These are phyloP conservation scores for Paecilomyces sp. DNA, from an alignment of 2,329 filamentous ascomycete species.

Conservation along the genomic window DNA sequence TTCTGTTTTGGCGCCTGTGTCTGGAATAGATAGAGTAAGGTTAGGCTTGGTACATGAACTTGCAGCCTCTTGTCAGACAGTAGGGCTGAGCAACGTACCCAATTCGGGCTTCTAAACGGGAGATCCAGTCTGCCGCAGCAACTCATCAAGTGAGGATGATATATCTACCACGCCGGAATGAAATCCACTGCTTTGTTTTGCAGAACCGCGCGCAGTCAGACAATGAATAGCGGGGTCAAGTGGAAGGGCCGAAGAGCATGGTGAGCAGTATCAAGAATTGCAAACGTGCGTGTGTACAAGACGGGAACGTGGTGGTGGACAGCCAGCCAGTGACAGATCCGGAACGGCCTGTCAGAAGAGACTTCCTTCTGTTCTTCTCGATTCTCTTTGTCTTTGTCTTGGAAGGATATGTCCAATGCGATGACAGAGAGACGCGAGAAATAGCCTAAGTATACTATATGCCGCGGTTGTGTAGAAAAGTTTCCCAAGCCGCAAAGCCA, in stretches of 20 bases:
- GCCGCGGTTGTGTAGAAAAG: background rate
- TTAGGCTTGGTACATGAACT: background rate
- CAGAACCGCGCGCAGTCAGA: background rate
- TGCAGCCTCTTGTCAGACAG: background rate
- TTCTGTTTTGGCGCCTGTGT: background rate
- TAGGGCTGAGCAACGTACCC: background rate
- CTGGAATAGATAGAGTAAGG: background rate
- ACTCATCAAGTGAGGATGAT: background rate
- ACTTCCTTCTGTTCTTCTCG: background rate
- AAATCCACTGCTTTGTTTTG: background rate
- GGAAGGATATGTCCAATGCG: background rate
- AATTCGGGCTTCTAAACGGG: background rate
- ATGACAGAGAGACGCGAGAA: background rate
- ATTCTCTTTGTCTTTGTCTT: background rate
- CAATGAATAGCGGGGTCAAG: background rate
- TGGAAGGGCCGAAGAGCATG: background rate
- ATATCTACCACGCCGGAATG: background rate
- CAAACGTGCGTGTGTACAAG: background rate
- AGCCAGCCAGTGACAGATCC: background rate
- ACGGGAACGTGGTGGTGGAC: background rate
- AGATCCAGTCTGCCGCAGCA: background rate
- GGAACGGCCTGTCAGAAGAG: background rate
- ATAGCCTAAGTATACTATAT: background rate
- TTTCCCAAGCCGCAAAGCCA: background rate
- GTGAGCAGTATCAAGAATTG: background rate